Evolutionary conservation across 805 yeast species (phyloP), one percentile per base, ranked within the genome.

Genomic region (Candida broadrunensis): DNA sequence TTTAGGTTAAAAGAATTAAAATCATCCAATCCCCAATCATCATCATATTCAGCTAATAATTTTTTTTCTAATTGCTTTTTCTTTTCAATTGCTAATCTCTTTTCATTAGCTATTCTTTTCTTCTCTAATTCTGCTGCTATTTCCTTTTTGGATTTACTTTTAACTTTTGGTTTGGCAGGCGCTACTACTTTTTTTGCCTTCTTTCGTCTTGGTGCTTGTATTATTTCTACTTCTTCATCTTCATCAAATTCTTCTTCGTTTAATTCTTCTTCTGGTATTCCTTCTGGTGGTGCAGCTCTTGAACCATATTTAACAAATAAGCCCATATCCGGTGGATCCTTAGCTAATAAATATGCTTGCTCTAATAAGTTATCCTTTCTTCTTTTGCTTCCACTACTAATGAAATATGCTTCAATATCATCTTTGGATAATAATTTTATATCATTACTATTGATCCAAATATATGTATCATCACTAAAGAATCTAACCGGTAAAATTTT

Each of bases 381-480:
- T 46, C 65, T 64, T 35, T 59, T 59, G 24, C 46, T 48, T 9
- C 49, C 48, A 8, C 46, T 44, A 1, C 36, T 43, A 15, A 42
- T 41, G 41, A 77, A 55, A 47, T 63, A 71, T 14, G 51, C 54
- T 29, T 65, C 60, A 35, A 82, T 79, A 5, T 56, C 63, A 2
- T 69, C 77, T 2, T 45, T 47, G 2, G 65, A 48, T 39, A 85
- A 64, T 2, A 59, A 51, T 46, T 75, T 72, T 27, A 85, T 52
- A 45, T 83, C 89, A 24, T 63, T 55, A 4, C 59, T 51, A 20
- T 73, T 65, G 30, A 80, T 78, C 90, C 90, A 84, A 50, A 79
- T 78, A 52, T 80, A 83, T 13, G 83, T 81, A 54, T 81, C 85
- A 56, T 85, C 91, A 51, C 78, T 77, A 56, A 83, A 80, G 56